phyloP scores from a whole-genome alignment of 2,329 filamentous ascomycete genomes.

The Orbilia quercus region DNA sequence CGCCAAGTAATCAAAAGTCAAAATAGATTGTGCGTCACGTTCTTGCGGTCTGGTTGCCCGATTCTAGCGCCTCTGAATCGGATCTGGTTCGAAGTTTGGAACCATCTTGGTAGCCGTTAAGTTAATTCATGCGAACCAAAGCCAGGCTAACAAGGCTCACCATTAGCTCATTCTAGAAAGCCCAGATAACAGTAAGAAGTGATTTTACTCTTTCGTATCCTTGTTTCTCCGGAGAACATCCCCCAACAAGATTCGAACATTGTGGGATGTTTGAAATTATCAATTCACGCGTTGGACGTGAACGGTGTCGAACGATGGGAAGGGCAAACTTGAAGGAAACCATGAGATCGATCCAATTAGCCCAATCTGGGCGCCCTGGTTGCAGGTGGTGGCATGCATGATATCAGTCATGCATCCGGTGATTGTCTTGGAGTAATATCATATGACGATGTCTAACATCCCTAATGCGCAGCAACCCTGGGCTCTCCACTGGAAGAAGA shows the following conservation, averaged over 20 bases:
- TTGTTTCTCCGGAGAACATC: background rate
- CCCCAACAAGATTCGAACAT: background rate
- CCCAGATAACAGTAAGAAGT: background rate
- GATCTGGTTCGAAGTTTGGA: background rate
- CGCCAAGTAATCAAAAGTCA: too few relatives aligned
- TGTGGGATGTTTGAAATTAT: background rate
- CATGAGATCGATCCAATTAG: too few relatives aligned
- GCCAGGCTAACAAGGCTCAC: background rate
- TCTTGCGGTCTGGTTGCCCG: background rate
- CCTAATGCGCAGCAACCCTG: background rate
- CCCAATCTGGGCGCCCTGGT: background rate
- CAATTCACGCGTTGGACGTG: background rate
- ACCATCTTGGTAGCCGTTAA: too few relatives aligned
- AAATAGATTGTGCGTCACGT: background rate
- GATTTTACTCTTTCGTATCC: background rate
- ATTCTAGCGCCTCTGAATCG: constrained; percentile 4
- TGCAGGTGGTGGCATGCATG: background rate
- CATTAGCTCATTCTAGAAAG: constrained; percentile 13
- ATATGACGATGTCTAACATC: background rate
- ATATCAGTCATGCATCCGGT: background rate
- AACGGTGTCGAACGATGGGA: too few relatives aligned
- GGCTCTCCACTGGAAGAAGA: background rate
- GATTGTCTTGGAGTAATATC: background rate
- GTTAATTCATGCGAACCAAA: background rate
- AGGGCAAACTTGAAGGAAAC: background rate